Base-by-base conservation (phyloP, 805 yeast species). In the Kuraishia ogatae region DNA sequence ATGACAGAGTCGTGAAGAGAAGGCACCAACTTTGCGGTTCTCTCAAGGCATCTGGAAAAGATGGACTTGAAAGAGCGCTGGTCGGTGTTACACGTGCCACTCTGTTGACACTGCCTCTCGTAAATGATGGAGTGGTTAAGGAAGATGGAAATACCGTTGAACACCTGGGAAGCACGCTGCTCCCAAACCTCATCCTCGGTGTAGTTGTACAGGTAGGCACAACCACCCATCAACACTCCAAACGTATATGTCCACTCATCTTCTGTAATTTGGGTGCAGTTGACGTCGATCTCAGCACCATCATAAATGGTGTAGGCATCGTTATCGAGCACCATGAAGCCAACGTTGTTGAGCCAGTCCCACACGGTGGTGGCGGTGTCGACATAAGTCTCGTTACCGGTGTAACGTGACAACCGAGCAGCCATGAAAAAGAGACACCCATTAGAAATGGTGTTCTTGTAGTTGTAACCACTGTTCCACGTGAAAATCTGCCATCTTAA, bases 401-500 rank as follows among this genome's bases (percentile, higher is more conserved):
- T 87, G 69, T 83, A 92, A 61, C 97, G 77, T 1, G 94, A 94
- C 61, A 92, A 77, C 59, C 97, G 78, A 0, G 97, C 94, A 19
- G 88, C 96, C 48, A 92, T 67, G 62, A 89, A 90, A 80, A 92
- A 91, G 55, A 92, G 74, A 52, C 92, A 88, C 26, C 96, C 97
- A 69, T 89, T 92, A n/a, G 96, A 79, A 56, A 92, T 89, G 43
- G 97, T 75, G 69, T 93, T 93, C 70, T 93, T 93, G 71, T 93
- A 93, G 68, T 89, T 87, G 68, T 91, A 93, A 58, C 98, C 99
- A 6, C 89, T 78, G 68, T 93, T 93, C 96, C 97, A 92, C 56
- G 85, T 78, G 73, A 85, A 93, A 64, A 93, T 93, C 74, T 93
- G 98, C 98, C 98, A 93, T 70, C 97, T 78, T 58, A 93, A 72